Percentiles rank a stretch among this genome's conserved stretches.
phyloP scores from a whole-genome alignment of 2,329 filamentous ascomycete genomes.

The Diplodia sapinea region DNA sequence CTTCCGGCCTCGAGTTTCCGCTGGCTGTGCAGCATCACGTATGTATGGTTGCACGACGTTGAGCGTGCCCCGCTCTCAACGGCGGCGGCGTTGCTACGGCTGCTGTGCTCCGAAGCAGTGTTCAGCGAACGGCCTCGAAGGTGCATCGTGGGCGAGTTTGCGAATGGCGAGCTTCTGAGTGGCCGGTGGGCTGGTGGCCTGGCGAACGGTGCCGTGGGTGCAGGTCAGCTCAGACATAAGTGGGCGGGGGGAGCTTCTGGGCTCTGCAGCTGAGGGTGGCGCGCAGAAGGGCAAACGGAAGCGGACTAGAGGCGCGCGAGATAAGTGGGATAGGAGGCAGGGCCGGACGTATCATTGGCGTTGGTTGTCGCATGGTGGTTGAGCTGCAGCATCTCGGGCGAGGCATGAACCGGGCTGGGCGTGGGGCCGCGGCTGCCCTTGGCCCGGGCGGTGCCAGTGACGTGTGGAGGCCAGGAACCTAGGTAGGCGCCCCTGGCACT shows the following conservation, averaged over 20 bases:
- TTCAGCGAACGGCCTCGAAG: not conserved
- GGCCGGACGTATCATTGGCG: slow-evolving; percentile 17
- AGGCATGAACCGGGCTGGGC: slow-evolving; percentile 5
- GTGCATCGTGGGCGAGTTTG: slow-evolving; percentile 1
- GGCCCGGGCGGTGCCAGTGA: slow-evolving; percentile 3
- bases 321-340: slow-evolving; percentile 11
- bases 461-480: slow-evolving; percentile 1
- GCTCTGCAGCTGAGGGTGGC: not conserved
- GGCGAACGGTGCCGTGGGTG: not conserved
- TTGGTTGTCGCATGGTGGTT: not conserved
- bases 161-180: not conserved
- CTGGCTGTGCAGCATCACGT: not conserved
- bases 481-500: too few species aligned
- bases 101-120: not conserved
- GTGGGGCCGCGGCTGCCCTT: slow-evolving; percentile 7
- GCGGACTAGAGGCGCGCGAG: not conserved
- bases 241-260: not conserved
- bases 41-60: slow-evolving; percentile 3
- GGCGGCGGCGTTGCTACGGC: not conserved
- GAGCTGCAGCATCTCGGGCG: slow-evolving; percentile 18
- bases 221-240: not conserved
- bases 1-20: not conserved
- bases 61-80: slow-evolving; percentile 5
- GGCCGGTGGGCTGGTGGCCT: slow-evolving; percentile 6
- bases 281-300: not conserved